Base-by-base conservation (phyloP, 495 filamentous ascomycete genomes). In the Aspergillus cavernicola region DNA sequence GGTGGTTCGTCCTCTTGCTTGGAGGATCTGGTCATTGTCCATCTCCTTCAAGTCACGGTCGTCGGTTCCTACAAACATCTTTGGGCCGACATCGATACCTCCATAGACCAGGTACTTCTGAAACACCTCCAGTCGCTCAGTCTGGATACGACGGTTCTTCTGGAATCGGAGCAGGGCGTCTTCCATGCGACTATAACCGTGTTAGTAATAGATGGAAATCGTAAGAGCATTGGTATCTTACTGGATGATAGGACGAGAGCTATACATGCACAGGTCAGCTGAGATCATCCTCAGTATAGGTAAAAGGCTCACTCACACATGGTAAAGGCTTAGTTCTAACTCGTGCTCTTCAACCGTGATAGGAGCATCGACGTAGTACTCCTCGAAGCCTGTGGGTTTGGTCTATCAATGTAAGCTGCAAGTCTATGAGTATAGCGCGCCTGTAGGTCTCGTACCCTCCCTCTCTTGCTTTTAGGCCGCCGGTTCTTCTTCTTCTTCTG, bases 81-180 rank as follows among this genome's bases (percentile, higher is more conserved):
- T 88, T 1, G 70, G 78, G 0, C 76, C 78, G 13, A 78, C 58
- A 24, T 86, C 83, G 31, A 97, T 79, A 8, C 95, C 95, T n/a
- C 93, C 93, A 28, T 90, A 87, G 20, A 78, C 67, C 20, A 97
- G 77, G 58, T 92, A 97, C 50, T 85, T 86, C 51, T 80, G 74
- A 72, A 99, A 95, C 20, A 93, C 62, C 24, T 76, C 71, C 19
- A 77, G 69, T 46, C 82, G 80, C 3, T 76, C 66, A 10, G 70
- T 63, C 49, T 90, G 80, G 48, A 96, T 76, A 50, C 87, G 90
- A 20, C 91, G 88, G 33, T 82, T 85, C 36, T 77, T 74, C 53
- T 84, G 76, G 73, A 84, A 99, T 8, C 90, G 86, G 52, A 90
- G 85, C 28, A 97, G 85, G 33, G 88, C 93, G 53, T 82, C 84